These are phyloP conservation scores for Celoporthe dispersa DNA, from an alignment of 2,329 filamentous ascomycete genomes.

Conservation along the genomic window DNA sequence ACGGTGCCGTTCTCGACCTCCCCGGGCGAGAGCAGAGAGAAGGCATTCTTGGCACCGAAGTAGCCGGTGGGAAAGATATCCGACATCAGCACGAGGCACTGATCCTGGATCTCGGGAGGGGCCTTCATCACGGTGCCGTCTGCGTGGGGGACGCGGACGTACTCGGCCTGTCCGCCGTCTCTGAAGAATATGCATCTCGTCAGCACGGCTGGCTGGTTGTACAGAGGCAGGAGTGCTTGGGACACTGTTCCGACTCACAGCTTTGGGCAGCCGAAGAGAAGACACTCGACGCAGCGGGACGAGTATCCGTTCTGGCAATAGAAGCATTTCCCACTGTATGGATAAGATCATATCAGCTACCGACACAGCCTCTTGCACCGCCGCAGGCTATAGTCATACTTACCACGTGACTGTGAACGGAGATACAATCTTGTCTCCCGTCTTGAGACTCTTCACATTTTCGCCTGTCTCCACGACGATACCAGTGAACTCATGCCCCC, in stretches of 20 bases:
- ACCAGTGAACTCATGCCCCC: slow-evolving; percentile 85
- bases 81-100: slow-evolving; percentile 83
- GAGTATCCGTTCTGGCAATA: slow-evolving; percentile 81
- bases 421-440: slow-evolving; percentile 79
- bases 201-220: background rate
- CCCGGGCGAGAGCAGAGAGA: slow-evolving; percentile 55
- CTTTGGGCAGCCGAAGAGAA: slow-evolving; percentile 70
- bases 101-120: slow-evolving; percentile 71
- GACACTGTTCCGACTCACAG: slow-evolving; percentile 43
- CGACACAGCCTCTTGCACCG: background rate
- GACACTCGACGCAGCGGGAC: slow-evolving; percentile 72
- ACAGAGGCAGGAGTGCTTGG: too few species aligned
- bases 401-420: slow-evolving; percentile 85
- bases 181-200: background rate
- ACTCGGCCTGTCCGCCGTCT: slow-evolving; percentile 83
- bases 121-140: slow-evolving; percentile 81
- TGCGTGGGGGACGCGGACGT: slow-evolving; percentile 78
- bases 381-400: slow-evolving; percentile 33
- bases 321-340: slow-evolving; percentile 70
- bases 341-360: slow-evolving; percentile 4
- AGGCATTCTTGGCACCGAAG: slow-evolving; percentile 80
- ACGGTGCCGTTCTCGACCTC: slow-evolving; percentile 70
- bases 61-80: slow-evolving; percentile 83
- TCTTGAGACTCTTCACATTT: slow-evolving; percentile 68
- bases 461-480: slow-evolving; percentile 70